Conservation (phyloP, 805 yeast genomes). For the Scheffersomyces amazonensis region DNA sequence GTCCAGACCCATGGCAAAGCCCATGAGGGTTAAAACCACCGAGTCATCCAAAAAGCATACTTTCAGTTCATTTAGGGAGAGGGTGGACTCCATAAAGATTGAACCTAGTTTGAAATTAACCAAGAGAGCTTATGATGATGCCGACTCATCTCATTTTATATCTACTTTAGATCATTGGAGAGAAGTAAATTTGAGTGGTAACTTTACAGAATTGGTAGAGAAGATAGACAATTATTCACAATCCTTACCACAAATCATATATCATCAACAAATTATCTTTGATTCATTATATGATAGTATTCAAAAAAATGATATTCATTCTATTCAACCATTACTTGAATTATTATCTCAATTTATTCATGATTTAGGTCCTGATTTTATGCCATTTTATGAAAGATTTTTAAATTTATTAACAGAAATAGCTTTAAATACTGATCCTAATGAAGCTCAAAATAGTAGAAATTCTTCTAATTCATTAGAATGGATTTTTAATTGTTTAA, state of each 20-base stretch:
- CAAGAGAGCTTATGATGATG: constrained; percentile 64
- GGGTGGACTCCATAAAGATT: constrained; percentile 79
- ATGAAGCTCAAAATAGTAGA: constrained; percentile 50
- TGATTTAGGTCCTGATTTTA: constrained; percentile 89
- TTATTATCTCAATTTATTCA: constrained; percentile 78
- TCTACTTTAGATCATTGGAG: constrained; percentile 83
- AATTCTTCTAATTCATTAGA: constrained; percentile 68
- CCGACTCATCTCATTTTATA: constrained; percentile 73
- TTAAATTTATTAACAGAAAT: constrained; percentile 50
- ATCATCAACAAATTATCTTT: constrained; percentile 63
- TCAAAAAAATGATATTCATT: constrained; percentile 56
- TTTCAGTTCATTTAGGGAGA: constrained; percentile 75
- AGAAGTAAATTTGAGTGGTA: constrained; percentile 76
- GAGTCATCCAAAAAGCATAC: constrained; percentile 56
- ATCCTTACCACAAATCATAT: constrained; percentile 77
- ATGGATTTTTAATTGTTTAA: constrained; percentile 79
- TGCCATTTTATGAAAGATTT: constrained; percentile 60
- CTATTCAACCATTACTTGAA: constrained; percentile 81
- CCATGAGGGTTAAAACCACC: constrained; percentile 37
- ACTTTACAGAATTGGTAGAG: constrained; percentile 61
- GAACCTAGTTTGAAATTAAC: constrained; percentile 61
- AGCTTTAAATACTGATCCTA: constrained; percentile 34
- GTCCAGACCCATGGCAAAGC: constrained; percentile 11
- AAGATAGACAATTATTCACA: constrained; percentile 54
- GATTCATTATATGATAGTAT: constrained; percentile 47